Evolutionary conservation across 225 moss, liverwort and hornwort genomes (phyloP).

Genomic region (Straminergon stramineum): DNA sequence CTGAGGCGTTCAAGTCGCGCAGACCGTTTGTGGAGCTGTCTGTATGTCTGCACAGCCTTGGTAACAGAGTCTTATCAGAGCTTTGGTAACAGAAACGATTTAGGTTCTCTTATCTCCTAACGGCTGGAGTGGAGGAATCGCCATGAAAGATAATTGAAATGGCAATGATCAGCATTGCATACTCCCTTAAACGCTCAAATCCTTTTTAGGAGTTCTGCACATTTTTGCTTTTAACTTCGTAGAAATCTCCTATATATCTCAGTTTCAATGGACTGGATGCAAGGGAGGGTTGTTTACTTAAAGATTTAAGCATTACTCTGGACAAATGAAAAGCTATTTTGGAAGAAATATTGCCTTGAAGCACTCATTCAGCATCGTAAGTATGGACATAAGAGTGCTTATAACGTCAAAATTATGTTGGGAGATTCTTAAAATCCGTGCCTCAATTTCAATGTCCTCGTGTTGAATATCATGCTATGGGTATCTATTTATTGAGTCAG

Average conservation of each 20-base stretch:
- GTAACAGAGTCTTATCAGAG: neutral
- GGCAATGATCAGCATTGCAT: too few species aligned
- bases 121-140: too few species aligned
- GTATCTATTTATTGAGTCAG: too few species aligned
- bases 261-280: neutral
- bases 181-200: too few species aligned
- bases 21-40: neutral
- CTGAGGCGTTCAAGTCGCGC: neutral
- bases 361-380: neutral
- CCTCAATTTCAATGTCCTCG: neutral
- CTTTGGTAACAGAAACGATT: neutral
- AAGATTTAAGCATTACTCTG: neutral
- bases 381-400: neutral
- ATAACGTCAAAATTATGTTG: neutral
- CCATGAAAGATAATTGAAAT: too few species aligned
- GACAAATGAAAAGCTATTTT: neutral
- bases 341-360: neutral
- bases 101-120: neutral
- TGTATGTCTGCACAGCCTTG: neutral
- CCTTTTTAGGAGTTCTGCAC: neutral
- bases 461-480: neutral
- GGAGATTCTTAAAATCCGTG: neutral
- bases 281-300: too few species aligned
- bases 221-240: neutral
- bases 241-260: neutral